Conservation (phyloP, 2,329 filamentous ascomycete genomes). For the Basipetospora sp. region DNA sequence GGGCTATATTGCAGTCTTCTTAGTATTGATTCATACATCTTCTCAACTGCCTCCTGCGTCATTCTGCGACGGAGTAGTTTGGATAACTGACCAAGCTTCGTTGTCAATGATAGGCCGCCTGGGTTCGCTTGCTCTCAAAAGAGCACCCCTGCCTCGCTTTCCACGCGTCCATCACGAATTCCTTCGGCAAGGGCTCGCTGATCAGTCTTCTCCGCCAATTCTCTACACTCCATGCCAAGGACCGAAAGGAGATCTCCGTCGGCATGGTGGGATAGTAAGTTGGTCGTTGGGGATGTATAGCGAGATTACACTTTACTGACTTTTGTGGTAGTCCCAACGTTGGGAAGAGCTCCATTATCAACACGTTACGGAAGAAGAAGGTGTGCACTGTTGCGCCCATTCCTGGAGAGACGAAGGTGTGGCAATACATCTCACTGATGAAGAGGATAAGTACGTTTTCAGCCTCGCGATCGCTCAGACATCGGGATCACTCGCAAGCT, state of each 20-base stretch:
- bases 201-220: constrained; percentile 90
- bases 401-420: constrained; percentile 56
- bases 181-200: constrained; percentile 87
- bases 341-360: constrained; percentile 94
- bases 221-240: constrained; percentile 62
- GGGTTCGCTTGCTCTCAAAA: constrained; percentile 78
- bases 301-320: background rate
- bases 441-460: constrained; percentile 50
- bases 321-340: constrained; percentile 53
- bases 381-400: constrained; percentile 89
- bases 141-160: constrained; percentile 91
- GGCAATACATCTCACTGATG: constrained; percentile 95
- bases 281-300: background rate
- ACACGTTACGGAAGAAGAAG: constrained; percentile 85
- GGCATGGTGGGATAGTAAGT: constrained; percentile 49
- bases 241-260: constrained; percentile 87
- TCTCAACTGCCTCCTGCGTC: constrained; percentile 7
- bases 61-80: constrained; percentile 6
- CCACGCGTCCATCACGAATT: constrained; percentile 86
- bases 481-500: background rate
- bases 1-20: constrained; percentile 67
- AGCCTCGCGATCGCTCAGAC: background rate
- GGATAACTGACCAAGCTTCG: too few species aligned
- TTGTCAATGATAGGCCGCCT: constrained; percentile 54
- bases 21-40: constrained; percentile 92